Base-by-base conservation (phyloP, 805 yeast genomes). In the Wickerhamiella cacticola region DNA sequence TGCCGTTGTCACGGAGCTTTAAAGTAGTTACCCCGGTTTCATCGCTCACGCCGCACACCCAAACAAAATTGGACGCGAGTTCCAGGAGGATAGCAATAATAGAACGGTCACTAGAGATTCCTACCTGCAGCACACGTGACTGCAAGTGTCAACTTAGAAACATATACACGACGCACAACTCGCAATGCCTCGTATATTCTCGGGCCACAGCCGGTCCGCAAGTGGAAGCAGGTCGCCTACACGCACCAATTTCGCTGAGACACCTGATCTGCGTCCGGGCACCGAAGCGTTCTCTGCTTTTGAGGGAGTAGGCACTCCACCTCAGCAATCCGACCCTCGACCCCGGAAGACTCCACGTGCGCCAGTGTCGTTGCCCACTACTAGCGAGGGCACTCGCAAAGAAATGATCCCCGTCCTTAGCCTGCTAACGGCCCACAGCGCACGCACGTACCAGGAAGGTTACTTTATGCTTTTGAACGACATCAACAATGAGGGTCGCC, bases 401-500 rank as follows among this genome's bases (percentile, higher is more conserved):
- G 89, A 83, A 58, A 68, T 85, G 59, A 63, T 76, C 13, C 94
- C 95, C 0, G 72, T 82, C 9, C 73, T 84, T 33, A 79, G 84
- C 18, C 68, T 85, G 53, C 68, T 82, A 48, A 74, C 75, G 41
- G 78, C 87, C 16, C 94, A 85, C 58, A 76, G 76, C 52, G 70
- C 76, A 21, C 70, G 94, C 42, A 68, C 75, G 6, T 84, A 85
- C 61, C 69, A 67, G 40, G 74, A 70, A 46, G 82, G 83, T 18
- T 63, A 64, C 56, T 72, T 69, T 59, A 66, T 68, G 67, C 51
- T 68, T 13, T 60, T 68, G 12, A 55, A 61, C 56, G 63, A 65
- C 62, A 58, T 68, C 41, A 64, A 79, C 58, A 76, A 83, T 22
- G 95, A 89, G 55, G 98, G 98, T 7, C 74, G 79, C 48, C 88